Evolutionary conservation across 2,329 filamentous ascomycete genomes (phyloP), one percentile per base, ranked within the genome.

Genomic region (Phialocephala subalpina): DNA sequence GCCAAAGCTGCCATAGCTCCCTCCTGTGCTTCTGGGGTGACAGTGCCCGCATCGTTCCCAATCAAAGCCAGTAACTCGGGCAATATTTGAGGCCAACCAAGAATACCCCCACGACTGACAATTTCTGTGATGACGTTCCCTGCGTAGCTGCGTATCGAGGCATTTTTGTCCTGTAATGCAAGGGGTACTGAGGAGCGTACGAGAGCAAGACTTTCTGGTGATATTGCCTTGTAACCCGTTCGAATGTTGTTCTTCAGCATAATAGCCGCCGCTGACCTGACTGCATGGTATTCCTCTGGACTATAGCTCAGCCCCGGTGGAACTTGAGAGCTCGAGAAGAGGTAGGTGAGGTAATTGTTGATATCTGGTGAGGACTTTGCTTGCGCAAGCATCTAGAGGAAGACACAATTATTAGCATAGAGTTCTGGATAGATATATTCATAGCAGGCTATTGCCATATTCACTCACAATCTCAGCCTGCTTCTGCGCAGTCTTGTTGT

Each of bases 221-320:
- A 86, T 68, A 97, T 93, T 64, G 87, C 83, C 77, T 91, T 92
- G 83, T 92, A 95, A 49, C 88, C 85, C 57, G 87, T 81, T 76
- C 88, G 91, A 78, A 98, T 87, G 77, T 97, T 94, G 80, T 97
- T 98, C 82, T 98, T 99, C 71, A 99, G 86, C 88, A 97, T 96
- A 75, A 98, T 90, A 63, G 92, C 94, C 29, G 95, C 94, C 12
- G 95, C 92, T 67, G 92, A 92, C 70, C 96, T 91, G 67, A 97
- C 90, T 59, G 93, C 82, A 78, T 91, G 87, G 81, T 93, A 90
- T 77, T 92, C 83, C 70, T 85, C 76, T 71, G 83, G 75, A 60
- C 84, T 86, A 73, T 87, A 86, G 72, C 83, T 82, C 76, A 92
- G 82, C 69, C 83, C 88, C 64, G 83, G 80, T 56, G 91, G 87